Conservation (phyloP, 129 eudicot genomes). For the Chrysanthemum makinoi region DNA sequence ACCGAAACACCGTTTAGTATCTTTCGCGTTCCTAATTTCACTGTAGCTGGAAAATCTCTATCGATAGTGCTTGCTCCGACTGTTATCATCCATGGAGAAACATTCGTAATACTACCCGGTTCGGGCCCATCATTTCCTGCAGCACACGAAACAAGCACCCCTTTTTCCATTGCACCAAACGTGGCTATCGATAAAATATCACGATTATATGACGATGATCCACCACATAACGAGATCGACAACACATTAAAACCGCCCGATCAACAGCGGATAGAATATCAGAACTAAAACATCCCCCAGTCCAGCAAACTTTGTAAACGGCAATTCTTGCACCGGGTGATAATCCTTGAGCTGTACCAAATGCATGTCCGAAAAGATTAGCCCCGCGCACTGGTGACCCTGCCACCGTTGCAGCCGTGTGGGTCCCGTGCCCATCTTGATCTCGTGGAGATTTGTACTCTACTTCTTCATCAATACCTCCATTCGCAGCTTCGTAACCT, state of each 20-base stretch:
- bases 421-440: constrained; percentile 78
- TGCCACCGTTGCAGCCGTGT: constrained; percentile 71
- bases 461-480: constrained; percentile 39
- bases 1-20: constrained; percentile 47
- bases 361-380: constrained; percentile 56
- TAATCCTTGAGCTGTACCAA: constrained; percentile 63
- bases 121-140: constrained; percentile 77
- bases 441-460: constrained; percentile 71
- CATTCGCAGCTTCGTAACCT: constrained; percentile 67
- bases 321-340: constrained; percentile 61
- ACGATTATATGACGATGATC: constrained; percentile 52
- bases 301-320: constrained; percentile 73
- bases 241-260: constrained; percentile 57
- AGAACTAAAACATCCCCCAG: constrained; percentile 71
- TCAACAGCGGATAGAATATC: constrained; percentile 70
- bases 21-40: constrained; percentile 50
- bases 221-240: constrained; percentile 73
- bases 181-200: constrained; percentile 63
- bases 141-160: constrained; percentile 70
- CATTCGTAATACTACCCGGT: constrained; percentile 58
- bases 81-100: constrained; percentile 73
- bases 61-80: constrained; percentile 77
- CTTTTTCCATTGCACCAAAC: constrained; percentile 75
- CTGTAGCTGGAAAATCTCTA: constrained; percentile 55
- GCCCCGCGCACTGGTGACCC: constrained; percentile 61